Evolutionary conservation across 768 basidiomycete species (phyloP).

Genomic region (Tulasnella sp.): DNA sequence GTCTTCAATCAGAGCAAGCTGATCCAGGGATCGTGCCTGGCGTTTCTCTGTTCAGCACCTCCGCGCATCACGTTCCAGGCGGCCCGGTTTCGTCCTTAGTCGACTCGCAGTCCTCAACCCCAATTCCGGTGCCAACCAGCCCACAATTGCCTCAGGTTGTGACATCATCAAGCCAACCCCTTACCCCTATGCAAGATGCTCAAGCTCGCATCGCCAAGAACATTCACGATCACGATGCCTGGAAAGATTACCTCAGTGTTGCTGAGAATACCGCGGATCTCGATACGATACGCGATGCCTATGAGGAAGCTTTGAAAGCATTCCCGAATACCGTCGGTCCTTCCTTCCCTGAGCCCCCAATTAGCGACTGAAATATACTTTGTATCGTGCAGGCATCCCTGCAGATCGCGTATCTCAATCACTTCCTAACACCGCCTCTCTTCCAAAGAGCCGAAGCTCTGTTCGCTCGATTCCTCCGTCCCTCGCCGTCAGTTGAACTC

Average conservation of each 20-base stretch:
- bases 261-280: constrained; percentile 75
- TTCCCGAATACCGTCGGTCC: constrained; percentile 89
- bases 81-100: not conserved
- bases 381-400: constrained; percentile 56
- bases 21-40: not conserved
- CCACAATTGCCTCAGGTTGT: not conserved
- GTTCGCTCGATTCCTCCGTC: constrained; percentile 83
- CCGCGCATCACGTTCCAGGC: not conserved
- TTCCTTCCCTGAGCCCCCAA: constrained; percentile 17
- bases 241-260: constrained; percentile 71
- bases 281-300: constrained; percentile 72
- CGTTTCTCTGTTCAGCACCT: not conserved
- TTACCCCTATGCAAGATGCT: constrained; percentile 43
- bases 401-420: constrained; percentile 79
- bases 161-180: not conserved
- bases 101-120: not conserved
- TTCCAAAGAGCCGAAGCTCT: constrained; percentile 77
- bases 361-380: constrained; percentile 4
- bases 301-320: constrained; percentile 73
- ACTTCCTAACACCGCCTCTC: constrained; percentile 58
- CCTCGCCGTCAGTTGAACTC: constrained; percentile 81
- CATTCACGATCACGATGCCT: constrained; percentile 70
- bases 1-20: not conserved
- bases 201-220: constrained; percentile 59
- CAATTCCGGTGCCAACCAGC: not conserved